Percentiles rank a stretch among this genome's conserved stretches.
Evolutionary conservation across 495 filamentous ascomycete species (phyloP).

Genomic region (Hyaloscypha bicolor): DNA sequence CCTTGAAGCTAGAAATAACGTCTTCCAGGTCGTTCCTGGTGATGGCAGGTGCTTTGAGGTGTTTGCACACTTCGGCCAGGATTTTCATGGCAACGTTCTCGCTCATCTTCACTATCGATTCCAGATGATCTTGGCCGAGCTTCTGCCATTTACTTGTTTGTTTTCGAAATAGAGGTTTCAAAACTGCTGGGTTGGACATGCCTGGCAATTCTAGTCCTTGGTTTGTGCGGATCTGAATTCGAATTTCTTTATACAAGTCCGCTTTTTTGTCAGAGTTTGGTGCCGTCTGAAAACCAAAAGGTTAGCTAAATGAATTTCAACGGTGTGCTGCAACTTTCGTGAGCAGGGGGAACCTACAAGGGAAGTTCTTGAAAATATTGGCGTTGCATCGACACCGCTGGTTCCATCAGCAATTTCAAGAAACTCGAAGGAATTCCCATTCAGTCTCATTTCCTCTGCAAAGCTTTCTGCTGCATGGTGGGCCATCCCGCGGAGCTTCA

Average conservation of each 20-base stretch:
- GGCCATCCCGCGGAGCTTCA: conserved; percentile 12
- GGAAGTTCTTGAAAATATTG: not conserved
- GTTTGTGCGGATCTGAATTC: conserved; percentile 22
- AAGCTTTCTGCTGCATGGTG: not conserved
- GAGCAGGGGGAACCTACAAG: not conserved
- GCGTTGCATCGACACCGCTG: not conserved
- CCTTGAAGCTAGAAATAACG: not conserved
- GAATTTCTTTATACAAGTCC: conserved; percentile 27
- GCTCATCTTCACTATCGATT: conserved; percentile 4
- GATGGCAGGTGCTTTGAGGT: not conserved
- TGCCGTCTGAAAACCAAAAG: not conserved
- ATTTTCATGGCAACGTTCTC: not conserved
- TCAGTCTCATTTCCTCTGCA: conserved; percentile 18
- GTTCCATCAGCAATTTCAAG: conserved; percentile 11
- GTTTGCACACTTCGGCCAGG: not conserved
- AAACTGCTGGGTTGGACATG: conserved; percentile 28
- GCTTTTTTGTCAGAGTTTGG: not conserved
- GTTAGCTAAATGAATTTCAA: not conserved
- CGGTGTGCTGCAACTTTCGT: too few species aligned
- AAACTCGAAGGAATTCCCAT: conserved; percentile 17
- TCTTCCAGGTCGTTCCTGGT: conserved; percentile 5
- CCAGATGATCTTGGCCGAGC: conserved; percentile 20
- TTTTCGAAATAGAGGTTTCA: conserved; percentile 29
- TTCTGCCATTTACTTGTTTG: conserved; percentile 28
- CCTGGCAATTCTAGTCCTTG: conserved; percentile 25